Conservation (phyloP, 495 filamentous ascomycete species). For the Lindgomyces ingoldianus region DNA sequence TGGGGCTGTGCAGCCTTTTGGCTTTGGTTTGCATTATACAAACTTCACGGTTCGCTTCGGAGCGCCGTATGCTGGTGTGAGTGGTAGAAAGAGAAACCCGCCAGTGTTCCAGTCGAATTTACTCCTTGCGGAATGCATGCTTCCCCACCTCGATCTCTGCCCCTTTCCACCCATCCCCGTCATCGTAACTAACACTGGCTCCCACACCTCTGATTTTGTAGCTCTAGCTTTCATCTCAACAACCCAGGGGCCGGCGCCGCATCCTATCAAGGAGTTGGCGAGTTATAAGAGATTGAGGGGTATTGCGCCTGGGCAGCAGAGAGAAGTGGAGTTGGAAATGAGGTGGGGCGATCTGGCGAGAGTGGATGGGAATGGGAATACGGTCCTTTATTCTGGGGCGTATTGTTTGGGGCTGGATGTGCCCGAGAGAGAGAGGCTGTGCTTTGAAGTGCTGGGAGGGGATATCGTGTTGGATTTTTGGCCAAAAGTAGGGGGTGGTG, state of each 20-base stretch:
- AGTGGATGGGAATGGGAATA: constrained; percentile 58
- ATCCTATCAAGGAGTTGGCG: constrained; percentile 64
- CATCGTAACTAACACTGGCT: constrained; percentile 56
- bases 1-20: constrained; percentile 55
- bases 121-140: constrained; percentile 36
- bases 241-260: constrained; percentile 57
- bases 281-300: constrained; percentile 57
- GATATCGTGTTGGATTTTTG: constrained; percentile 15
- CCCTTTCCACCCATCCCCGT: constrained; percentile 49
- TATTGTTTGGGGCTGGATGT: constrained; percentile 62
- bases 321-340: constrained; percentile 50
- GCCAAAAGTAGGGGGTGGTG: constrained; percentile 12
- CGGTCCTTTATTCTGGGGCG: constrained; percentile 63
- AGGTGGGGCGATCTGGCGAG: constrained; percentile 60
- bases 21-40: constrained; percentile 58
- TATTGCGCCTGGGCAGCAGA: constrained; percentile 48
- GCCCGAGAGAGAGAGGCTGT: constrained; percentile 15
- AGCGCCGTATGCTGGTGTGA: constrained; percentile 2
- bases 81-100: background rate
- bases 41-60: constrained; percentile 47
- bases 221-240: constrained; percentile 59
- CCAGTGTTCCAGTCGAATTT: constrained; percentile 38
- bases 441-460: constrained; percentile 20
- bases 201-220: constrained; percentile 58
- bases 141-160: constrained; percentile 39